Evolutionary conservation across 108 stramenopile species (phyloP).

Genomic region (Nannochloropsis granulata): DNA sequence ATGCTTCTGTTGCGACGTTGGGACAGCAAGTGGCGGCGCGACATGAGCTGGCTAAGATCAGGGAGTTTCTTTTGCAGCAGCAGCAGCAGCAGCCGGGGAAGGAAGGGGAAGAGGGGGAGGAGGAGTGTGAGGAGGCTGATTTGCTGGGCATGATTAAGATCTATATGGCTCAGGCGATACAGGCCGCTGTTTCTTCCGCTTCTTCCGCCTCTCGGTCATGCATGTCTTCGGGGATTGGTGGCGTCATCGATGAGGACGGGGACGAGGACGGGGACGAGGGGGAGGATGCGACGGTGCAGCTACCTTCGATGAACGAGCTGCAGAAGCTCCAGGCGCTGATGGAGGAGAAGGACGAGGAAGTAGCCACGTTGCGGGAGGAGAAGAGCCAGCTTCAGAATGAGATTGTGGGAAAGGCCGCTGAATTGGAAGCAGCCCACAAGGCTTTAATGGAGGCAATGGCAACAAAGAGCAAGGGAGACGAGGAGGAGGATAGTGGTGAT

Average conservation of each 20-base stretch:
- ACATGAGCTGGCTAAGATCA: slow-evolving; percentile 12
- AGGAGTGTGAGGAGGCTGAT: not conserved
- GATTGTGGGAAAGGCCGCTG: not conserved
- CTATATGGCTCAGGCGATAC: too few relatives aligned
- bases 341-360: not conserved
- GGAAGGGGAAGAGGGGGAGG: not conserved
- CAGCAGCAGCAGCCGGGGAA: not conserved
- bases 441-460: not conserved
- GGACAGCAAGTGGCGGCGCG: not conserved
- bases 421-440: not conserved
- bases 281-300: not conserved
- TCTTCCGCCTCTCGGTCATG: too few relatives aligned
- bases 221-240: too few relatives aligned
- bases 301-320: not conserved
- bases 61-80: not conserved
- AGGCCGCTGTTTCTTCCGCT: too few relatives aligned
- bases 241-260: too few relatives aligned
- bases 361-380: not conserved
- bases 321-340: not conserved
- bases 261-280: not conserved
- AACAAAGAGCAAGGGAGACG: not conserved
- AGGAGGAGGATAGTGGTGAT: not conserved
- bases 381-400: not conserved
- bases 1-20: not conserved
- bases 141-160: too few relatives aligned